phyloP scores from a whole-genome alignment of 257 asterid genomes.

The Ilex aquifolium region DNA sequence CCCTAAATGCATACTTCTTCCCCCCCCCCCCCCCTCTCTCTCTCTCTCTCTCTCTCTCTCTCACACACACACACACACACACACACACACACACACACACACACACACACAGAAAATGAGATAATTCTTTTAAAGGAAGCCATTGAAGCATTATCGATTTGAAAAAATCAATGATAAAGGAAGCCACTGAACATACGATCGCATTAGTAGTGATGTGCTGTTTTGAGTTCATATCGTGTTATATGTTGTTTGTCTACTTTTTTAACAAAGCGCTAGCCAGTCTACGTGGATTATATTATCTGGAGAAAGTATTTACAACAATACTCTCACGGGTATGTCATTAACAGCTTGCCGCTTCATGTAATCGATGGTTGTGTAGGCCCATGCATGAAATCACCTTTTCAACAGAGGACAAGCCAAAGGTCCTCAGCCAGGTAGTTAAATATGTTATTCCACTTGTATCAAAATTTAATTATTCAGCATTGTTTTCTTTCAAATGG shows the following conservation, averaged over 20 bases:
- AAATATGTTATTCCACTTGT: neutral
- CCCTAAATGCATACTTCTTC: neutral
- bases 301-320: neutral
- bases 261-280: neutral
- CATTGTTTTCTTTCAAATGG: too few relatives aligned
- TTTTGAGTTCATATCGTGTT: neutral
- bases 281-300: neutral
- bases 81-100: neutral
- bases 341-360: neutral
- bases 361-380: constrained; percentile 39
- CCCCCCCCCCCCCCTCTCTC: neutral
- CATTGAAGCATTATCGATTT: neutral
- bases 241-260: neutral
- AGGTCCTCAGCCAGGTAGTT: constrained; percentile 90
- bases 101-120: too few relatives aligned
- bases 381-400: constrained; percentile 98
- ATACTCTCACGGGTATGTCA: neutral
- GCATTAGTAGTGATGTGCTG: neutral
- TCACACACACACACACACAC: neutral
- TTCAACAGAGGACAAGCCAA: constrained; percentile 87
- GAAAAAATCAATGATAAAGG: neutral
- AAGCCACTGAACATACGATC: too few relatives aligned
- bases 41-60: too few relatives aligned
- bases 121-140: neutral
- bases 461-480: too few relatives aligned